Evolutionary conservation across 2,329 filamentous ascomycete species (phyloP).

Genomic region (Penicillium psychrosexuale): DNA sequence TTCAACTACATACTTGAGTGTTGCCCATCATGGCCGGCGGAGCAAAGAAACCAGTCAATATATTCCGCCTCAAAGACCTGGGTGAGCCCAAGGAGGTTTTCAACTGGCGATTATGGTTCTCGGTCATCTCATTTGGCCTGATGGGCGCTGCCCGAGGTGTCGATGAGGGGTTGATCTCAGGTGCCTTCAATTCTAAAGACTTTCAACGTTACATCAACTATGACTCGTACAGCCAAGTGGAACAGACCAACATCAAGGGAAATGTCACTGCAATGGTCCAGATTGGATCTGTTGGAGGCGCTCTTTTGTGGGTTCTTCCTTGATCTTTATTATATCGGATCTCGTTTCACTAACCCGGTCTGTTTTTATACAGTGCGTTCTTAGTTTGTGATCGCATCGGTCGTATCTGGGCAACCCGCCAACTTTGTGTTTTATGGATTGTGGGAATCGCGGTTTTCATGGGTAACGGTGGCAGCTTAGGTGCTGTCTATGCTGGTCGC

Average conservation of each 20-base stretch:
- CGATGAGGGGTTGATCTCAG: conserved; percentile 76
- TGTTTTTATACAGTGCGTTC: conserved; percentile 43
- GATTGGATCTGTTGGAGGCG: conserved; percentile 70
- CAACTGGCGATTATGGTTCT: conserved; percentile 77
- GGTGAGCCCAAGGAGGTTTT: conserved; percentile 67
- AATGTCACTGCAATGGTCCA: conserved; percentile 82
- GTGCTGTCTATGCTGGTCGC: conserved; percentile 44
- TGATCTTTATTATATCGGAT: background rate
- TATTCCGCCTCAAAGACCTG: conserved; percentile 61
- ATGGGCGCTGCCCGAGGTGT: conserved; percentile 74
- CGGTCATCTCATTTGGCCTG: conserved; percentile 69
- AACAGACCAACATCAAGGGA: conserved; percentile 65
- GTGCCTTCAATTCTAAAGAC: conserved; percentile 64
- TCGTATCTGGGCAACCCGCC: conserved; percentile 39
- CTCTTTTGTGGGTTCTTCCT: conserved; percentile 52
- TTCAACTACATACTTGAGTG: background rate
- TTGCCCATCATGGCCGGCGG: conserved; percentile 44
- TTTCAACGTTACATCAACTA: conserved; percentile 62
- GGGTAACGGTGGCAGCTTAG: conserved; percentile 36
- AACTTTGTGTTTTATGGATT: conserved; percentile 45
- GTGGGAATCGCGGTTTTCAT: conserved; percentile 46
- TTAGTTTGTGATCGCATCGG: conserved; percentile 50
- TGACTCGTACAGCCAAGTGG: conserved; percentile 50
- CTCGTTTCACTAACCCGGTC: background rate
- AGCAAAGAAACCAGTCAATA: conserved; percentile 42